Evolutionary conservation across 2,329 filamentous ascomycete genomes (phyloP), one percentile per base, ranked within the genome.

Genomic region (Stachybotrys elegans): DNA sequence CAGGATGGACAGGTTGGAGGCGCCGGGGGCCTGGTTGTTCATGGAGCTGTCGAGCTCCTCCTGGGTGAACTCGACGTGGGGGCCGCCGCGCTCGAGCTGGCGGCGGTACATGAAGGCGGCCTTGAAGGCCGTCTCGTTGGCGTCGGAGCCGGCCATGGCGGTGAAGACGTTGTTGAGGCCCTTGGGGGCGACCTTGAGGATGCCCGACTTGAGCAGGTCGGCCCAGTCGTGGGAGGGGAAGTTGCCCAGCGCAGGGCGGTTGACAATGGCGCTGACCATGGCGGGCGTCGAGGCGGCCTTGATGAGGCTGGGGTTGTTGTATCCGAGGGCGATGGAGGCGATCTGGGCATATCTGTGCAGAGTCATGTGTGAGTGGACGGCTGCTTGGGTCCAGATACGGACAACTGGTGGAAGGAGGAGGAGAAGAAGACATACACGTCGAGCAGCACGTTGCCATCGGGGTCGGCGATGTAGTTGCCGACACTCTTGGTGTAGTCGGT

Each of bases 111-210:
- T 95, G 72, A 95, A 95, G 40, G 91, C 90, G 8, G 90, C 90
- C 72, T 95, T 95, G 79, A 89, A 95, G 35, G 91, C 91, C 25
- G 88, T 86, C 72, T 95, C 91, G 70, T 95, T 95, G 67, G 90
- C 90, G 59, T 95, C 90, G 17, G 88, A 94, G 49, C 90, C 90
- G 43, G 89, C 81, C 74, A 89, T 86, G 52, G 85, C 88, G 16
- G 90, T 95, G 71, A 95, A 95, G 55, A 95, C 89, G 67, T 95
- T 87, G 73, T 90, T 71, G 50, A 92, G 71, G 25, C 90, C 90
- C 63, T 84, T 85, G 47, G 90, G 91, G 0, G 90, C 88, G 40
- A 88, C 88, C 58, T 79, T 83, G 55, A 96, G 81, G 49, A 94
- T 81, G 56, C 90, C 88, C 3, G 83, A 81, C 68, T 86, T 81